Base-by-base conservation (phyloP, 2,329 filamentous ascomycete genomes). In the Botrytis galanthina region DNA sequence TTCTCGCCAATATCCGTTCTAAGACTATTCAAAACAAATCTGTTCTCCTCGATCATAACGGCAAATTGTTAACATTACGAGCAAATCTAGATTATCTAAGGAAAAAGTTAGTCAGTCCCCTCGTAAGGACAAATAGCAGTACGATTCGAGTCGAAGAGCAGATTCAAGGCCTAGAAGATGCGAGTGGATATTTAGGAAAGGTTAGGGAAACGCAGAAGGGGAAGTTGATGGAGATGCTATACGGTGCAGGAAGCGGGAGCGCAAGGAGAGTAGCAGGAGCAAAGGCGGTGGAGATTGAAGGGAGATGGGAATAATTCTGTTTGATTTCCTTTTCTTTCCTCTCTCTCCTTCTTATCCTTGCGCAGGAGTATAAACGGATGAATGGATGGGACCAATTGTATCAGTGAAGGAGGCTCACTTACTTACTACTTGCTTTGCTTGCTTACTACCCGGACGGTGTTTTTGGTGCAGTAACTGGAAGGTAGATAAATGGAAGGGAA, bases 21-120 rank as follows among this genome's bases (percentile, higher is more conserved):
- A 92, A 92, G 79, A 97, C 95, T 1, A 90, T 97, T 37, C 89
- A 90, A 75, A 97, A 98, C 84, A 98, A 98, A 83, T 89, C 90
- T 76, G 87, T 97, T 51, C 87, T 98, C 14, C 90, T 96, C 76
- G 92, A 94, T 78, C 95, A 98, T 82, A 96, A 97, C 79, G 90
- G 92, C 74, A 92, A 93, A 75, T 88, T 98, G 57, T 86, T 96
- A 71, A 92, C 92, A 4, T 87, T 98, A 59, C 96, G 97, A 81
- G 91, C 93, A 18, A 95, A 93, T 77, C 88, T 98, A 26, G 95
- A 98, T 84, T 91, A 87, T n/a, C 85, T 97, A 64, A 87, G 95
- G 51, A 87, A 92, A 76, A 96, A 95, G 81, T 87, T 98, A 29
- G 92, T 97, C 59, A 93, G 90, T 71, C 95, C 95, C 26, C 86